Evolutionary conservation across 2,329 filamentous ascomycete species (phyloP), one percentile per base, ranked within the genome.

Genomic region (Dryadomyces quercus-mongolicae): DNA sequence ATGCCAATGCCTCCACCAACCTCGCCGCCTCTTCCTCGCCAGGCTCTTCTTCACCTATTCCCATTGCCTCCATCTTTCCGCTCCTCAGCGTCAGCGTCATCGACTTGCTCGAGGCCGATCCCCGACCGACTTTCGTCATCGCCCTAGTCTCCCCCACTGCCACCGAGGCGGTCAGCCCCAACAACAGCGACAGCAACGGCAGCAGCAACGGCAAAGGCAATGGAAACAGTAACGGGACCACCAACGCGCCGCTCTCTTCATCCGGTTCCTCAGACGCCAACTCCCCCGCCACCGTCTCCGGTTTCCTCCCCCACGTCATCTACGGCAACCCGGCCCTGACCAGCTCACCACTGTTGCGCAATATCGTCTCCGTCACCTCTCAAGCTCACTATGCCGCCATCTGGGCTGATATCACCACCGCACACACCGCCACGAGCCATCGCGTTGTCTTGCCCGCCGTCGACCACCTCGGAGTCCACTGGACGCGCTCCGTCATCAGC

Each of bases 61-160:
- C 44, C 12, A 31, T 31, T 8, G 8, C 46, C 38, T 20, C 50
- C 10, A n/a, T 38, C 6, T n/a, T 31, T 15, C 47, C 59, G 4
- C 50, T 59, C 9, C 43, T 48, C 34, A 15, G 15, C 51, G 54
- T 65, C 56, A 63, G 64, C 61, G 61, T 70, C 55, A 58, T 68
- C 61, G 68, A 71, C 55, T 60, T 72, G 43, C 65, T 72, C 57
- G 64, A 70, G 53, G 63, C 61, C 54, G 70, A 72, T 55, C 65
- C 66, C 25, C 64, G 70, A 22, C 69, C 70, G 8, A 63, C 68
- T 13, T 66, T 69, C 43, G 62, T 68, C 49, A 59, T 67, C 22
- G 57, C 48, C 48, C 56, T 54, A 20, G 16, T 42, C 1, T 21
- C 46, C 13, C 13, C 45, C 8, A 2, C 45, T 2, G 13, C 34